phyloP scores from a whole-genome alignment of 352 stramenopile genomes.

The Pythium pyrilobum region DNA sequence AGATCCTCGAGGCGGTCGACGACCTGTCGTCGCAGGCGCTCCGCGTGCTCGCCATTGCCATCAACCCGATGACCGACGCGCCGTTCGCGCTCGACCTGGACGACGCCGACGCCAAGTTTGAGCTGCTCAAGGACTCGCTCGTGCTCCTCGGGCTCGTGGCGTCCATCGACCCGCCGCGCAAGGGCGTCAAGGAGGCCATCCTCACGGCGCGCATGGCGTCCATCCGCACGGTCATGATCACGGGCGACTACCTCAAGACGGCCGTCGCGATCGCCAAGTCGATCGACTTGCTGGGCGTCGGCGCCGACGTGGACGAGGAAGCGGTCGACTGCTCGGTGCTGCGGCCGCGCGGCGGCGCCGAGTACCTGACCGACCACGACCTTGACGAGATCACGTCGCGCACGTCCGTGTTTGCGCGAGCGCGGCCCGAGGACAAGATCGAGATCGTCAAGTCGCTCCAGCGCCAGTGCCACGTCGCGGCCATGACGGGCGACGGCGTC shows the following conservation, averaged over 20 bases:
- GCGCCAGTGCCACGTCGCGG: slow-evolving; percentile 56
- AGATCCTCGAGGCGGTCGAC: slow-evolving; percentile 28
- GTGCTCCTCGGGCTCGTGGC: slow-evolving; percentile 88
- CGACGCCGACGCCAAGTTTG: slow-evolving; percentile 24
- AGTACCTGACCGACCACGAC: slow-evolving; percentile 39
- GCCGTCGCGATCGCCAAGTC: slow-evolving; percentile 84
- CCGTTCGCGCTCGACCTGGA: slow-evolving; percentile 28
- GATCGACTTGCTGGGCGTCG: slow-evolving; percentile 71
- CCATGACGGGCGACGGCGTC: slow-evolving; percentile 93
- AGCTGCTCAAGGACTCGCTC: slow-evolving; percentile 33
- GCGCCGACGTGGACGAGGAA: slow-evolving; percentile 34
- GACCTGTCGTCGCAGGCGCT: slow-evolving; percentile 35
- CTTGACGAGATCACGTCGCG: slow-evolving; percentile 61
- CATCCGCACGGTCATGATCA: slow-evolving; percentile 81
- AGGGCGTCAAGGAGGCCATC: slow-evolving; percentile 37
- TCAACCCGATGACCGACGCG: slow-evolving; percentile 25
- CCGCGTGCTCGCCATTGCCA: slow-evolving; percentile 64
- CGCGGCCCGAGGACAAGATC: slow-evolving; percentile 45
- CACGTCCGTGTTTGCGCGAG: slow-evolving; percentile 82
- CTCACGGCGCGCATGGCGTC: slow-evolving; percentile 22
- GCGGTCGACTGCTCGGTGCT: slow-evolving; percentile 47
- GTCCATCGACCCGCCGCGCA: slow-evolving; percentile 56
- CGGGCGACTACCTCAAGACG: slow-evolving; percentile 90
- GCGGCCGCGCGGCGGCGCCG: slow-evolving; percentile 13
- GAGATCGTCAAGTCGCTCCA: slow-evolving; percentile 87